Percentiles rank a stretch among this genome's conserved stretches.
phyloP scores from a whole-genome alignment of 2,329 filamentous ascomycete species.

The Nemania serpens region DNA sequence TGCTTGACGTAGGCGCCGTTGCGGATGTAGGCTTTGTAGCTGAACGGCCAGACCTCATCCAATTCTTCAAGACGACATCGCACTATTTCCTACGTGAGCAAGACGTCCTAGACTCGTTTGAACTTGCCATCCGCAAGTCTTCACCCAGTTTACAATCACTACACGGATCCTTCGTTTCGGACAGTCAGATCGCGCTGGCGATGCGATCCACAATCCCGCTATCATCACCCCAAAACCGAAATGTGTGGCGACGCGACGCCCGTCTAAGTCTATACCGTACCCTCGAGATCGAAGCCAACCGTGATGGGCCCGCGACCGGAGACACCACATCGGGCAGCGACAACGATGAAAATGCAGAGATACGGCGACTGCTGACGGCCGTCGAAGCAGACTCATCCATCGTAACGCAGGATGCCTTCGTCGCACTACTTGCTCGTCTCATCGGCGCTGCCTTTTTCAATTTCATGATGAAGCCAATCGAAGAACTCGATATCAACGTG shows the following conservation, averaged over 20 bases:
- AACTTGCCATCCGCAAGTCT: conserved; percentile 18
- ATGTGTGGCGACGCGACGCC: conserved; percentile 13
- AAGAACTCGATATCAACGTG: conserved; percentile 13
- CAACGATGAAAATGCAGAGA: conserved; percentile 3
- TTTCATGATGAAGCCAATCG: conserved; percentile 18
- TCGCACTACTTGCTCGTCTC: conserved; percentile 4
- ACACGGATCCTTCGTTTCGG: too few species aligned
- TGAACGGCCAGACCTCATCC: neutral
- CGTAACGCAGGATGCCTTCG: conserved; percentile 1
- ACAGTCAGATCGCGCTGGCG: too few species aligned
- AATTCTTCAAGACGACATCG: conserved; percentile 2
- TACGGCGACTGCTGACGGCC: conserved; percentile 5
- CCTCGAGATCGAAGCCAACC: neutral
- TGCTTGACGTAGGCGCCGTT: conserved; percentile 15
- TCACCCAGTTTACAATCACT: too few species aligned
- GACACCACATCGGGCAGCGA: neutral
- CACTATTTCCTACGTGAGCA: conserved; percentile 7
- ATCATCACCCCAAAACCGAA: too few species aligned
- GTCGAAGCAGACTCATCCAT: neutral
- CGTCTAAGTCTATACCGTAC: conserved; percentile 11
- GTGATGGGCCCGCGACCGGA: neutral
- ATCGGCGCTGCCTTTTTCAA: conserved; percentile 10
- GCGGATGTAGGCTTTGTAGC: conserved; percentile 17
- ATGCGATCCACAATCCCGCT: too few species aligned
- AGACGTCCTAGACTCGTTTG: conserved; percentile 14